These are phyloP conservation scores for Aureobasidium vineae DNA, from an alignment of 2,329 filamentous ascomycete genomes.

Conservation along the genomic window DNA sequence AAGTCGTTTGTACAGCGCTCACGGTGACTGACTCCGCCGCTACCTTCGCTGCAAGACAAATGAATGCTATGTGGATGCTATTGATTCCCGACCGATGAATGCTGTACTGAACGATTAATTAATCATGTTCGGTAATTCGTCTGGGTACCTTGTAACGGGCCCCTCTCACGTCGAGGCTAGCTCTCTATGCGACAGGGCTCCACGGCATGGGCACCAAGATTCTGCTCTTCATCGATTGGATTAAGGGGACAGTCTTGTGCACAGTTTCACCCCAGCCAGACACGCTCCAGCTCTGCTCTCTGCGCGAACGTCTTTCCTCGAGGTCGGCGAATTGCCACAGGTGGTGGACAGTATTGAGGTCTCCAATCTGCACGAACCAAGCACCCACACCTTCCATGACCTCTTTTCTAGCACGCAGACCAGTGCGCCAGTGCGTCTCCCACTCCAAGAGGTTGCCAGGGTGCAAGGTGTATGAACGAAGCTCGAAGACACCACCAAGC, in stretches of 20 bases:
- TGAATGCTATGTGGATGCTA: slow-evolving; percentile 21
- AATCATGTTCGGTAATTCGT: background rate
- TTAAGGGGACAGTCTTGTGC: slow-evolving; percentile 96
- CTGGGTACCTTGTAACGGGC: background rate
- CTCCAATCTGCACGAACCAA: slow-evolving; percentile 98
- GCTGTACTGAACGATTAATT: background rate
- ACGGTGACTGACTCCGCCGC: background rate
- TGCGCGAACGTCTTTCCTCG: slow-evolving; percentile 83
- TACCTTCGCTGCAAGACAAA: slow-evolving; percentile 3
- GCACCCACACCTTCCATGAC: slow-evolving; percentile 94
- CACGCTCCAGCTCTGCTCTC: slow-evolving; percentile 93
- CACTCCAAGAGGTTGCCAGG: slow-evolving; percentile 95
- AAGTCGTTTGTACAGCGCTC: background rate
- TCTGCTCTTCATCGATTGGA: slow-evolving; percentile 92
- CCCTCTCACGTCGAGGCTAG: background rate
- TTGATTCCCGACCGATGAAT: slow-evolving; percentile 14
- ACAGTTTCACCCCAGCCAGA: slow-evolving; percentile 97
- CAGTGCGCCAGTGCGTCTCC: slow-evolving; percentile 97
- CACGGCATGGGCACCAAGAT: slow-evolving; percentile 94
- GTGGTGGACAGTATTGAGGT: slow-evolving; percentile 96
- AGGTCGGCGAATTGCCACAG: slow-evolving; percentile 98
- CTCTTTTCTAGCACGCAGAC: slow-evolving; percentile 83
- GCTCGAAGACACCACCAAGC: slow-evolving; percentile 89
- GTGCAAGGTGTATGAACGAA: slow-evolving; percentile 93
- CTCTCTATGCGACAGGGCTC: slow-evolving; percentile 61